Evolutionary conservation across 1,284 basidiomycete species (phyloP).

Genomic region (Pholiota adiposa): DNA sequence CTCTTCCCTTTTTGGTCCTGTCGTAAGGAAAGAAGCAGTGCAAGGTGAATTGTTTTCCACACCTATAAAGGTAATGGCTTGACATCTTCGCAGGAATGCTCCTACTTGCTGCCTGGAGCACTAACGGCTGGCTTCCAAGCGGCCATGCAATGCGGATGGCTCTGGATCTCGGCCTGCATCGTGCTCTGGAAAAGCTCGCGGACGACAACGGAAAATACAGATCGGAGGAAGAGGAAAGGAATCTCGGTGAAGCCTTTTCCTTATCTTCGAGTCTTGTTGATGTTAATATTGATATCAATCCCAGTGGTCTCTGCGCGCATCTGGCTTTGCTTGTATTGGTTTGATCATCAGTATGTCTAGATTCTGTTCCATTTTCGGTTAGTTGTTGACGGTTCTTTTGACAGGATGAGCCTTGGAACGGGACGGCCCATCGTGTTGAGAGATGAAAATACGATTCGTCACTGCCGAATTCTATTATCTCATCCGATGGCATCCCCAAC

Average conservation of each 20-base stretch:
- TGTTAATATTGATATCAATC: slow-evolving; percentile 18
- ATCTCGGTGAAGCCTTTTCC: slow-evolving; percentile 63
- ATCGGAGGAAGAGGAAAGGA: slow-evolving; percentile 83
- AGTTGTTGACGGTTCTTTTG: slow-evolving; percentile 24
- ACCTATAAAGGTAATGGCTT: slow-evolving; percentile 21
- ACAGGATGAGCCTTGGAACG: slow-evolving; percentile 87
- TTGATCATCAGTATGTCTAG: slow-evolving; percentile 80
- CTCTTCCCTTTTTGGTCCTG: slow-evolving; percentile 89
- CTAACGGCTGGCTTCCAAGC: slow-evolving; percentile 91
- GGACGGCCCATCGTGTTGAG: slow-evolving; percentile 88
- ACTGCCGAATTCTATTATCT: slow-evolving; percentile 79
- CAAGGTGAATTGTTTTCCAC: slow-evolving; percentile 55
- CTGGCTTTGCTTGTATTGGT: slow-evolving; percentile 94
- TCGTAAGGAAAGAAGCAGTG: slow-evolving; percentile 92
- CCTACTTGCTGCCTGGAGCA: slow-evolving; percentile 90
- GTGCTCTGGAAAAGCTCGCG: slow-evolving; percentile 89
- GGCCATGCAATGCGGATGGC: slow-evolving; percentile 96
- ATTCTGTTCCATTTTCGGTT: slow-evolving; percentile 10
- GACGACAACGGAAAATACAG: slow-evolving; percentile 70
- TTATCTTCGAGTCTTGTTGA: slow-evolving; percentile 16
- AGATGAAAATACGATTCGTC: slow-evolving; percentile 85
- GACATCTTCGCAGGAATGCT: slow-evolving; percentile 70
- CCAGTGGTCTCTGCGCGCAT: slow-evolving; percentile 91
- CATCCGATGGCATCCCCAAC: slow-evolving; percentile 89
- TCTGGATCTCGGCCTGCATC: slow-evolving; percentile 89